Conservation (phyloP, 2,329 filamentous ascomycete genomes). For the Colletotrichum sp. region DNA sequence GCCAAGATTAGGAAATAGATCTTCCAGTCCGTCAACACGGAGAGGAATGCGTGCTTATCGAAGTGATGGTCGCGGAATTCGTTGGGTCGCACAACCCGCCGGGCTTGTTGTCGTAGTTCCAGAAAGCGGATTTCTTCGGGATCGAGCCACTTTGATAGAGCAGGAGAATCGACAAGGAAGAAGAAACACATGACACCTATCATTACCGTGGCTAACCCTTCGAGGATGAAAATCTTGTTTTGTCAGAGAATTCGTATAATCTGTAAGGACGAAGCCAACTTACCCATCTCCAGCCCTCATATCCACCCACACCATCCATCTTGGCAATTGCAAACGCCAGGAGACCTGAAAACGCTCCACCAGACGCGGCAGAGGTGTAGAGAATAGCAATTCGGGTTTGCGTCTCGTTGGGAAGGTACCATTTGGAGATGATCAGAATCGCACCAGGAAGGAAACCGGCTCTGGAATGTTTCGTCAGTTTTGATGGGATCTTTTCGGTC, state of each 20-base stretch:
- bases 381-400: slow-evolving; percentile 36
- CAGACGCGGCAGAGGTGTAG: slow-evolving; percentile 38
- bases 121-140: slow-evolving; percentile 44
- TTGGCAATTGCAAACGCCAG: slow-evolving; percentile 49
- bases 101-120: slow-evolving; percentile 39
- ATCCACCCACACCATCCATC: slow-evolving; percentile 48
- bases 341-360: slow-evolving; percentile 51
- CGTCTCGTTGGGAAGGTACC: slow-evolving; percentile 35
- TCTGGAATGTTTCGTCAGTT: slow-evolving; percentile 21
- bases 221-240: slow-evolving; percentile 55
- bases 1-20: slow-evolving; percentile 46
- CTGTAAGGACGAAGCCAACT: background rate
- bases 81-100: slow-evolving; percentile 26
- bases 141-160: slow-evolving; percentile 40
- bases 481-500: background rate
- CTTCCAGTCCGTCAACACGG: slow-evolving; percentile 53
- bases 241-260: background rate
- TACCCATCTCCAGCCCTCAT: slow-evolving; percentile 52
- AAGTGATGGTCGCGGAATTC: slow-evolving; percentile 34
- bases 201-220: slow-evolving; percentile 49
- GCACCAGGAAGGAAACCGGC: slow-evolving; percentile 37
- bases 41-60: slow-evolving; percentile 35
- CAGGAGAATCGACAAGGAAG: slow-evolving; percentile 49
- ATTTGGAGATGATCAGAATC: slow-evolving; percentile 35
- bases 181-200: slow-evolving; percentile 46